These are phyloP conservation scores for Prunus persica DNA, from an alignment of 306 rosid genomes.

Conservation along the genomic window Prunus_persica_NCBIv2 NC_034009.1:27659001-27659500, in stretches of 20 bases:
- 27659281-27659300: background rate
- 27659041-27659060: conserved; percentile 91
- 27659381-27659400: background rate
- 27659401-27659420: background rate
- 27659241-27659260: background rate
- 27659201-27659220: conserved; percentile 77
- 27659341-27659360: background rate
- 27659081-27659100: conserved; percentile 89
- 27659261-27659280: conserved; percentile 3
- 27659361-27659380: background rate
- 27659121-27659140: conserved; percentile 52
- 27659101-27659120: conserved; percentile 59
- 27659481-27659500: background rate
- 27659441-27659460: background rate
- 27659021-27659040: conserved; percentile 77
- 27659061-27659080: conserved; percentile 90
- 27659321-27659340: background rate
- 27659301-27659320: background rate
- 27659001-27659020: conserved; percentile 89
- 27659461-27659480: background rate
- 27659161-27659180: conserved; percentile 84
- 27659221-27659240: conserved; percentile 20
- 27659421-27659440: background rate
- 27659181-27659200: conserved; percentile 86
- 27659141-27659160: conserved; percentile 57